Percentiles rank a stretch among this genome's conserved stretches.
Conservation (phyloP, 2,329 filamentous ascomycete genomes). For the Byssoonygena ceratinophila region DNA sequence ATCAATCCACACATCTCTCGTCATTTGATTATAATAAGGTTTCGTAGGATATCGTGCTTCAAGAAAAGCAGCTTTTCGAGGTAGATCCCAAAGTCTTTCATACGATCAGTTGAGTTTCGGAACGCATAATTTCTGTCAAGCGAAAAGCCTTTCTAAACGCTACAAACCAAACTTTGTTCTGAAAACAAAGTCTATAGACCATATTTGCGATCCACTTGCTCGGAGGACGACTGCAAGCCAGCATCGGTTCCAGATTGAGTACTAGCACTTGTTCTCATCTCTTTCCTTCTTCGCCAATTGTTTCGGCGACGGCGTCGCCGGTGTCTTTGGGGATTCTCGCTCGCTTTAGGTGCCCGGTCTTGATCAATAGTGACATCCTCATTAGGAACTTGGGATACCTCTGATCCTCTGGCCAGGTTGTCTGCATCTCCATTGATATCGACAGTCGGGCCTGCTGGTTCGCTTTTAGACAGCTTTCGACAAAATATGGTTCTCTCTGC, state of each 20-base stretch:
- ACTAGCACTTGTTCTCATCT: slow-evolving; percentile 3
- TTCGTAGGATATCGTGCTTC: slow-evolving; percentile 3
- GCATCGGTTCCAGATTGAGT: slow-evolving; percentile 2
- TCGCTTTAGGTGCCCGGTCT: not conserved
- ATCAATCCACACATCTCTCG: not conserved
- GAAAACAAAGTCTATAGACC: not conserved
- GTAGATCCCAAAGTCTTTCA: slow-evolving; percentile 11
- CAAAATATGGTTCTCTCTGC: slow-evolving; percentile 8
- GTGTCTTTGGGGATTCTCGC: slow-evolving; percentile 1
- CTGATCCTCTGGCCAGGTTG: not conserved
- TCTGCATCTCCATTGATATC: not conserved
- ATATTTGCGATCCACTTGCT: not conserved
- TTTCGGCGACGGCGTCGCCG: slow-evolving; percentile 15
- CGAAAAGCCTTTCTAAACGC: not conserved
- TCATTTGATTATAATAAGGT: slow-evolving; percentile 8
- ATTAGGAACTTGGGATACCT: not conserved
- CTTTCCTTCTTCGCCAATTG: slow-evolving; percentile 13
- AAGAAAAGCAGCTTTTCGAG: slow-evolving; percentile 5
- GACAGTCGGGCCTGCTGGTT: slow-evolving; percentile 12
- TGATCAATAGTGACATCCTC: not conserved
- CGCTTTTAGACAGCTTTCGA: slow-evolving; percentile 18
- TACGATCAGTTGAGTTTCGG: slow-evolving; percentile 1
- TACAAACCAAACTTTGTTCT: not conserved
- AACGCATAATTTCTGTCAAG: not conserved
- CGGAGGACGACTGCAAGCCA: not conserved